Evolutionary conservation across 495 filamentous ascomycete genomes (phyloP), one percentile per base, ranked within the genome.

Genomic region (Penicillium taxi): DNA sequence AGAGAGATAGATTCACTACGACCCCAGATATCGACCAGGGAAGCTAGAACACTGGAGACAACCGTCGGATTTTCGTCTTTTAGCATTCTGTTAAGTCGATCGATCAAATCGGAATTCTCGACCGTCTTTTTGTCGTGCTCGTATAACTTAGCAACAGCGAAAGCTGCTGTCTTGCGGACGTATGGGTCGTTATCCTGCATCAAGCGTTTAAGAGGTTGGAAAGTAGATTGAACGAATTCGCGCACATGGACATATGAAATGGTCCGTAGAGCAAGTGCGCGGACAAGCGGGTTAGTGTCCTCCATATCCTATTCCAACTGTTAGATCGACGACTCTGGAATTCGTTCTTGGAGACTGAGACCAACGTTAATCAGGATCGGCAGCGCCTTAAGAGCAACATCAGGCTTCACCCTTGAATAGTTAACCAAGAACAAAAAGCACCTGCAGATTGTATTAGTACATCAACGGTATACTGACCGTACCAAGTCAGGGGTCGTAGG

Each of bases 1-100:
- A 99, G 77, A 47, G 94, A 96, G 61, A 99, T 99, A 39, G 81
- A 83, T 56, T 96, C 91, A 54, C 87, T 96, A 33, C 90, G 73
- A 56, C 96, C 91, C 91, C 91, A 99, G 36, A 99, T 99, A 61
- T 99, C 91, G 76, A 94, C 88, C 54, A 99, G 59, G 18, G 82
- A 76, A 1, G 93, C 91, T 49, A 99, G 64, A 6, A 93, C 90
- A 50, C 86, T 94, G 9, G 93, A 87, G 6, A 96, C 89, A 9
- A 99, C 91, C 0, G 91, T 99, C 3, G 91, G 88, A 55, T 96
- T 96, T 56, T 95, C 90, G 49, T 99, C 91, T 50, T 84, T 77
- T 37, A 99, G 66, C 68, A 99, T 84, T 13, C 69, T 60, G 57
- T 99, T 99, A 24, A 99, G 70, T 34, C 81, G 75, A 51, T 96